phyloP scores from a whole-genome alignment of 2,329 filamentous ascomycete genomes.

The Nothopassalora personata region DNA sequence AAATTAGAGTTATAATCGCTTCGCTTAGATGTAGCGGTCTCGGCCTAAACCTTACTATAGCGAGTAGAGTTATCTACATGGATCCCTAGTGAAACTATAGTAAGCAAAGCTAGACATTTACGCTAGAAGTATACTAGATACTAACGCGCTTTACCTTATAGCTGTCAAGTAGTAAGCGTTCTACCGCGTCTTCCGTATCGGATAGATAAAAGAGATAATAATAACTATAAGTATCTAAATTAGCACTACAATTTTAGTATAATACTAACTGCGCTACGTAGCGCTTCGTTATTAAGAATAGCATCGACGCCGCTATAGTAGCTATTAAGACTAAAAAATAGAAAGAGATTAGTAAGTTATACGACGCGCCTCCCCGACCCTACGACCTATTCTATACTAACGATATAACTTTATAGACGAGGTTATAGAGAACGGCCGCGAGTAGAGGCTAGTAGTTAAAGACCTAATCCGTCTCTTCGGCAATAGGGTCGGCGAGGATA shows the following conservation, averaged over 20 bases:
- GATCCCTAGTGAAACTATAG: slow-evolving; percentile 54
- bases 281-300: slow-evolving; percentile 51
- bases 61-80: slow-evolving; percentile 44
- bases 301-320: slow-evolving; percentile 55
- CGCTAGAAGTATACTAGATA: not conserved
- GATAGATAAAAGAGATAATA: slow-evolving; percentile 56
- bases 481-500: slow-evolving; percentile 33
- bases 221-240: slow-evolving; percentile 40
- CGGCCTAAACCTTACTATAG: slow-evolving; percentile 57
- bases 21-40: slow-evolving; percentile 54
- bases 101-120: slow-evolving; percentile 11
- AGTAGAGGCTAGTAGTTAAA: slow-evolving; percentile 31
- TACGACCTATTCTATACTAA: not conserved
- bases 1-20: slow-evolving; percentile 48
- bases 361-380: not conserved
- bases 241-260: not conserved
- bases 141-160: not conserved
- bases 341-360: slow-evolving; percentile 36
- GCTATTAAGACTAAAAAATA: slow-evolving; percentile 54
- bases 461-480: slow-evolving; percentile 47
- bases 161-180: slow-evolving; percentile 39
- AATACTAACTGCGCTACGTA: not conserved
- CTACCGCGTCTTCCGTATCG: slow-evolving; percentile 59
- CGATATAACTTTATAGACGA: not conserved
- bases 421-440: slow-evolving; percentile 40